Evolutionary conservation across 2,329 filamentous ascomycete genomes (phyloP).

Genomic region (Blastomyces gilchristii): DNA sequence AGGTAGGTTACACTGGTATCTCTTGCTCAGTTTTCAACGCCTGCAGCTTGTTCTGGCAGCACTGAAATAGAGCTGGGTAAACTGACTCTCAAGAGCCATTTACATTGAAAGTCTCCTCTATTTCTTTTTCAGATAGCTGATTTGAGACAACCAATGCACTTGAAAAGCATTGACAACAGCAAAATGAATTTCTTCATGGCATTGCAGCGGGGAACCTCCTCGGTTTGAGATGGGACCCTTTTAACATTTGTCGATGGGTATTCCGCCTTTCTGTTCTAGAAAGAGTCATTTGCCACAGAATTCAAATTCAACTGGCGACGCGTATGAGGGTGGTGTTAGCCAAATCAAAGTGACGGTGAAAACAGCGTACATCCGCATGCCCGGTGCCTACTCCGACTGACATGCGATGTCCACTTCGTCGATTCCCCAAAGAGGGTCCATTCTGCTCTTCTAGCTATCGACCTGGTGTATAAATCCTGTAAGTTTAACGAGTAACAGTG

Average conservation of each 20-base stretch:
- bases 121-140: not conserved
- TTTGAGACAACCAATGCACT: not conserved
- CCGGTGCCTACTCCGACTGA: not conserved
- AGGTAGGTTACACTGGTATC: not conserved
- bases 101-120: not conserved
- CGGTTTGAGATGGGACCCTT: not conserved
- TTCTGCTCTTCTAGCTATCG: not conserved
- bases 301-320: not conserved
- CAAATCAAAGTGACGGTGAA: not conserved
- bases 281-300: not conserved
- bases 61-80: not conserved
- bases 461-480: not conserved
- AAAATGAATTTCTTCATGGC: too few relatives aligned
- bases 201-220: not conserved
- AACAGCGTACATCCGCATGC: conserved; percentile 8
- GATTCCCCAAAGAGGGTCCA: conserved; percentile 1
- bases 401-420: conserved; percentile 2
- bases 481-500: not conserved
- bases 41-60: not conserved
- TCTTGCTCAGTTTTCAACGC: not conserved
- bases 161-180: not conserved
- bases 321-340: too few relatives aligned
- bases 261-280: not conserved
- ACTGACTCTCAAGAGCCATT: not conserved
- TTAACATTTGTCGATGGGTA: not conserved